Conservation (phyloP, 768 basidiomycete genomes). For the Phylloporus sp. region DNA sequence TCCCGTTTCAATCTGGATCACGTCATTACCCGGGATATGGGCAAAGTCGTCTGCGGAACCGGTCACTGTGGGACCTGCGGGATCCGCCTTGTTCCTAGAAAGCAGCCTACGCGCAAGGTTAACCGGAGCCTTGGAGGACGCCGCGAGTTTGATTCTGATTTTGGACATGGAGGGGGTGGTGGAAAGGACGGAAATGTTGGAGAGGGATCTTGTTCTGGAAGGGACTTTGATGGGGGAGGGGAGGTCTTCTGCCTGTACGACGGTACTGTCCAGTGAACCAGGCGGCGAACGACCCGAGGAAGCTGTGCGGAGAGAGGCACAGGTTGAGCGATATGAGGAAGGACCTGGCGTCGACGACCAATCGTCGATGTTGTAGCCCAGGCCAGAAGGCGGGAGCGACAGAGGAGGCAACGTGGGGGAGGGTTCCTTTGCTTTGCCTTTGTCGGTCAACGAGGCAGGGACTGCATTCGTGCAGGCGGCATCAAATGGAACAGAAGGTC, state of each 20-base stretch:
- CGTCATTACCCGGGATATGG: conserved; percentile 12
- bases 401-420: conserved; percentile 66
- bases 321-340: conserved; percentile 36
- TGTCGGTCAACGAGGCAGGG: conserved; percentile 34
- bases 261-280: conserved; percentile 11
- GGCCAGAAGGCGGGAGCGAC: conserved; percentile 50
- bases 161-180: conserved; percentile 45
- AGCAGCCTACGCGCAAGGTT: conserved; percentile 55
- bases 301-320: conserved; percentile 36
- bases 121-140: conserved; percentile 38
- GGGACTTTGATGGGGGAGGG: conserved; percentile 29
- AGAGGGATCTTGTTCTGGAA: conserved; percentile 52
- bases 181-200: conserved; percentile 46
- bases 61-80: conserved; percentile 9
- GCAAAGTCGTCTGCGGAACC: conserved; percentile 2
- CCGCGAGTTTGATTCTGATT: conserved; percentile 44
- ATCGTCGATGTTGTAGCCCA: conserved; percentile 39
- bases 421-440: conserved; percentile 49
- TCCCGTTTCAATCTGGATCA: conserved; percentile 26
- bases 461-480: conserved; percentile 6
- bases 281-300: conserved; percentile 14
- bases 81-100: conserved; percentile 37
- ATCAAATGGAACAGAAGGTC: conserved; percentile 12
- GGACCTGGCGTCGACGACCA: conserved; percentile 33
- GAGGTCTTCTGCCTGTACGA: conserved; percentile 9